These are phyloP conservation scores for Penicillium sp. DNA, from an alignment of 2,329 filamentous ascomycete genomes.

Conservation along the genomic window DNA sequence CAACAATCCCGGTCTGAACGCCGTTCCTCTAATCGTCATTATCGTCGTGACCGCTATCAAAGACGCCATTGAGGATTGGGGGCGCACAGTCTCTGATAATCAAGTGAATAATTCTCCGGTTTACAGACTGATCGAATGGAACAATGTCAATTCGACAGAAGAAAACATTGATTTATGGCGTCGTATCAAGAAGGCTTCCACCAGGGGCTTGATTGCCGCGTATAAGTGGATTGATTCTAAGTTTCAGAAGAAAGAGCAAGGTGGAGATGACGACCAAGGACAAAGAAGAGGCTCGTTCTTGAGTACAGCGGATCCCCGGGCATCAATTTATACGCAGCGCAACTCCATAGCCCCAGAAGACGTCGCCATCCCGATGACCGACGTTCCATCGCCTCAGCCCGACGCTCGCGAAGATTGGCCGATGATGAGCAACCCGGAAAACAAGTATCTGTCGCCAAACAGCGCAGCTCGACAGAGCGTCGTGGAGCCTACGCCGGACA, in stretches of 20 bases:
- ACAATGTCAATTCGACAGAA: constrained; percentile 88
- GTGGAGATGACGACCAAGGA: constrained; percentile 37
- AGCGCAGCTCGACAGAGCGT: constrained; percentile 30
- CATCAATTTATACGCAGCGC: constrained; percentile 55
- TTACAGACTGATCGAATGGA: constrained; percentile 81
- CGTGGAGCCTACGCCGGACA: constrained; percentile 29
- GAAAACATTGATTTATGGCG: constrained; percentile 86
- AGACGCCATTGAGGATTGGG: constrained; percentile 92
- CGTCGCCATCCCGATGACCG: constrained; percentile 91
- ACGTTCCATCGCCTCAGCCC: constrained; percentile 77
- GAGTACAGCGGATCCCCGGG: constrained; percentile 56
- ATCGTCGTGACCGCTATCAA: constrained; percentile 85
- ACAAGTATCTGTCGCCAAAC: constrained; percentile 32
- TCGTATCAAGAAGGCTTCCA: constrained; percentile 82
- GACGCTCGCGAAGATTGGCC: constrained; percentile 49
- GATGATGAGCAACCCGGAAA: constrained; percentile 30
- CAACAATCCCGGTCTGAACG: constrained; percentile 81
- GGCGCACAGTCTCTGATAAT: constrained; percentile 84
- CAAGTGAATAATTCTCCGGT: constrained; percentile 95
- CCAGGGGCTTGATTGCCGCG: constrained; percentile 58
- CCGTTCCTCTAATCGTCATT: constrained; percentile 91
- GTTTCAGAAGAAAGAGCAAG: constrained; percentile 49
- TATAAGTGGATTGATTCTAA: constrained; percentile 52
- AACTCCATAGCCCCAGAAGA: constrained; percentile 41
- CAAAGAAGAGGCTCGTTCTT: constrained; percentile 66